Conservation (phyloP, 352 stramenopile species). For the Globisporangium middletonii region DNA sequence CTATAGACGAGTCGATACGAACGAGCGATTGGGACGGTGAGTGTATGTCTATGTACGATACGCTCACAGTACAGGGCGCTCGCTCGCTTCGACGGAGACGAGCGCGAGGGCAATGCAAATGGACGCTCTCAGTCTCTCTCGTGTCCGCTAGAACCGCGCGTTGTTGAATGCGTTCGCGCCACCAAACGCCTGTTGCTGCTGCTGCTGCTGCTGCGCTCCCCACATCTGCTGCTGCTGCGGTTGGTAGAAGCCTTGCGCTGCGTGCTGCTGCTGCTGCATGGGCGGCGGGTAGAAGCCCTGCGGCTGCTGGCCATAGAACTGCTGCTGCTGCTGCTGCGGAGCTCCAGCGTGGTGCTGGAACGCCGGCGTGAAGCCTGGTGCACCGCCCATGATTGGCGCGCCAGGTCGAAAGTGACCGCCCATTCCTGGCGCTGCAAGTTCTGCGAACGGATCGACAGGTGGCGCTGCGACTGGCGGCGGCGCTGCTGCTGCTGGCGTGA, state of each 20-base stretch:
- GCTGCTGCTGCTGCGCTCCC: conserved; percentile 11
- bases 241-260: conserved; percentile 18
- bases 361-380: conserved; percentile 9
- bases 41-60: background rate
- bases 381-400: conserved; percentile 7
- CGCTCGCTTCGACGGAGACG: background rate
- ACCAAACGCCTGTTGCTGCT: conserved; percentile 2
- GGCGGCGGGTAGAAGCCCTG: conserved; percentile 19
- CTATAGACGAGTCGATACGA: conserved; percentile 14
- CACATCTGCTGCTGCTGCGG: conserved; percentile 30
- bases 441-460: conserved; percentile 45
- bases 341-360: conserved; percentile 8
- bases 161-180: background rate
- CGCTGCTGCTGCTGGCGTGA: conserved; percentile 15
- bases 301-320: conserved; percentile 11
- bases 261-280: conserved; percentile 9
- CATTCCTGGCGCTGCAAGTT: conserved; percentile 17
- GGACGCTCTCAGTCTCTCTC: background rate
- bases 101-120: background rate
- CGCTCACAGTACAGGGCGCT: too few species aligned
- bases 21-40: background rate
- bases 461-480: conserved; percentile 10
- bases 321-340: conserved; percentile 12
- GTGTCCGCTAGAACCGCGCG: background rate
- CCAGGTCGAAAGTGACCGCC: background rate